Base-by-base conservation (phyloP, 2,329 filamentous ascomycete species). In the Didymella pinodella region DNA sequence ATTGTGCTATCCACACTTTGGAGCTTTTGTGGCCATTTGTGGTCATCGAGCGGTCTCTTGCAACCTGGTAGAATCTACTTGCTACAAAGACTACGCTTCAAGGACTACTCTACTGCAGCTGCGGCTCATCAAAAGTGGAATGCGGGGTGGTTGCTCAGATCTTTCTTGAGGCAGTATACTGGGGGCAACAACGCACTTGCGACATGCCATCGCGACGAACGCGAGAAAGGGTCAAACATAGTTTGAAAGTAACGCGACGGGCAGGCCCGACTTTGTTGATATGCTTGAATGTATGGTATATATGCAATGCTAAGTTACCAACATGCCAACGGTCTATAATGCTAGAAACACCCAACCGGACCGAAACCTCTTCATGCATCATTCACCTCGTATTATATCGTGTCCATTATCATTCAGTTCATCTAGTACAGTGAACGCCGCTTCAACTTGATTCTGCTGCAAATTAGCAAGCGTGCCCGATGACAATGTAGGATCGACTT, bases 391-490 rank as follows among this genome's bases (percentile, higher is more conserved):
- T 22, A 32, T 48, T 16, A 18, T 4, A 34, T 25, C 34, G 5
- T 40, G 22, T 14, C 2, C 5, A 18, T 22, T 7, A 18, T 12
- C 12, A 16, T 26, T 2, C 8, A 4, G 12, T 32, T 32, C 31
- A 5, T 22, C 22, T 47, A 59, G 43, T 54, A 55, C 4, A 59
- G 41, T 2, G 51, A 55, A 28, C 57, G 40, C 18, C 57, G 34
- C 51, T 59, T 59, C 22, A 59, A 11, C 18, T 48, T 59, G 16
- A 38, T 59, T 12, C 57, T 59, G 36, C 36, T 4, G 3, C 3
- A 16, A 12, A n/a, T 54, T 46, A 58, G 45, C 25, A 25, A 31
- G 20, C 7, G 8, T 20, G 4, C 28, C 26, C 8, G n/a, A 22
- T n/a, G 7, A 11, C 18, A 3, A 25, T 41, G 2, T 18, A 7